A percentile compares a stretch with the other conserved stretches of the same genome.
These are phyloP conservation scores for Neurospora hispaniola DNA, from an alignment of 495 filamentous ascomycete species.

Conservation along the genomic window DNA sequence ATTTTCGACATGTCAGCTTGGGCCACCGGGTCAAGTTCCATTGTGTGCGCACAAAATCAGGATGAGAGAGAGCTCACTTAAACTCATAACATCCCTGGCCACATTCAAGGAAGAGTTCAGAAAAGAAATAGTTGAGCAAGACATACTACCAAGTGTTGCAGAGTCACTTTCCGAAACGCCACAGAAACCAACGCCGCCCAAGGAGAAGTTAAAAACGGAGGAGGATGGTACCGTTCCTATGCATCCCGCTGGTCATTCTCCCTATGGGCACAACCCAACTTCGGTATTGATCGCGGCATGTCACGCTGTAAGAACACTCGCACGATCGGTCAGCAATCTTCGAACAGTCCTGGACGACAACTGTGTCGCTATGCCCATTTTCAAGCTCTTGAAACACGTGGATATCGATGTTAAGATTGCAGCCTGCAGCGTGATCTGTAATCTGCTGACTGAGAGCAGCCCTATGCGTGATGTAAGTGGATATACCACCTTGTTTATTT, in stretches of 20 bases:
- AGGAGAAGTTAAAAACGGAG: constrained; percentile 13
- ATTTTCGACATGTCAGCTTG: constrained; percentile 35
- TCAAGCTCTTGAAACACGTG: constrained; percentile 60
- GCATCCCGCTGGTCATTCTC: constrained; percentile 1
- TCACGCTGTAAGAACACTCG: constrained; percentile 61
- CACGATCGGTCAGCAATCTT: constrained; percentile 72
- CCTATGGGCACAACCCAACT: constrained; percentile 37
- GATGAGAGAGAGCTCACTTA: constrained; percentile 66
- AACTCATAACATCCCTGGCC: constrained; percentile 66
- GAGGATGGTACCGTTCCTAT: constrained; percentile 6
- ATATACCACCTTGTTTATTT: background rate
- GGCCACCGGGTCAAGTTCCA: constrained; percentile 49
- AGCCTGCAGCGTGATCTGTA: constrained; percentile 71
- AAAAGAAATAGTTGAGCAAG: constrained; percentile 72
- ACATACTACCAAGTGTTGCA: constrained; percentile 68
- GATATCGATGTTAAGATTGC: constrained; percentile 77
- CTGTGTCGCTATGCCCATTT: constrained; percentile 68
- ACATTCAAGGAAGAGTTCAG: constrained; percentile 76
- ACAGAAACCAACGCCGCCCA: constrained; percentile 20
- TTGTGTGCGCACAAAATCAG: constrained; percentile 62
- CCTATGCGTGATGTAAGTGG: constrained; percentile 73
- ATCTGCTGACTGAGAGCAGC: constrained; percentile 75
- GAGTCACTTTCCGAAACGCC: constrained; percentile 63
- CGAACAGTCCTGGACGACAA: constrained; percentile 81
- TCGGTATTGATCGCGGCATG: constrained; percentile 79